phyloP scores from a whole-genome alignment of 2,329 filamentous ascomycete genomes.

The Neurospora sp. region DNA sequence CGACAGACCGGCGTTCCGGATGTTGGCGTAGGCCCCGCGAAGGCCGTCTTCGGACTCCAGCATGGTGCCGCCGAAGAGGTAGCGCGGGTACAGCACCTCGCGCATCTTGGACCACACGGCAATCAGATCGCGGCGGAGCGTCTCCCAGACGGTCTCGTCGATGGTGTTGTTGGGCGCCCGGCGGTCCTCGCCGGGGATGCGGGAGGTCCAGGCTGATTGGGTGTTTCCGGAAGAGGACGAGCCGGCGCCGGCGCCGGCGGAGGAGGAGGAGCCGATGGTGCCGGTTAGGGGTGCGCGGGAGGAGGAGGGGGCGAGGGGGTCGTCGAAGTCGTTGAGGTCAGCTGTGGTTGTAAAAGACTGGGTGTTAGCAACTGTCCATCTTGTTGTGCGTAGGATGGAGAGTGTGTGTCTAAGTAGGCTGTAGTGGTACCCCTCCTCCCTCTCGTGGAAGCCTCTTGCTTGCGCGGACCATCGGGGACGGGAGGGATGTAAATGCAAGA shows the following conservation, averaged over 20 bases:
- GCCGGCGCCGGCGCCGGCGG: conserved; percentile 34
- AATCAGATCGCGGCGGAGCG: conserved; percentile 80
- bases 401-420: neutral
- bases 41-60: conserved; percentile 44
- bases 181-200: conserved; percentile 87
- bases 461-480: neutral
- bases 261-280: conserved; percentile 62
- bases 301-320: conserved; percentile 68
- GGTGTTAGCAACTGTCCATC: neutral
- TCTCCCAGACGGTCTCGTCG: conserved; percentile 95
- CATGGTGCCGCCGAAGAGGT: conserved; percentile 68
- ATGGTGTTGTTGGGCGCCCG: conserved; percentile 85
- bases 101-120: conserved; percentile 98
- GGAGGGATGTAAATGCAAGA: neutral
- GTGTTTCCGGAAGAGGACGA: neutral
- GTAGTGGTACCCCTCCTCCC: neutral
- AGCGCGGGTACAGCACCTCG: conserved; percentile 92
- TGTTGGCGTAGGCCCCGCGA: conserved; percentile 52
- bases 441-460: neutral
- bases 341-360: conserved; percentile 34
- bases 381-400: neutral
- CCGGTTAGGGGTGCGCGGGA: conserved; percentile 75
- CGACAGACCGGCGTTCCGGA: conserved; percentile 47
- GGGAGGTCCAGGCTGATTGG: conserved; percentile 48
- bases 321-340: conserved; percentile 86